A percentile compares a stretch with the other conserved stretches of the same genome.
Conservation (phyloP, 192 early-diverging fungal species). For the Phlyctochytrium planicorne region DNA sequence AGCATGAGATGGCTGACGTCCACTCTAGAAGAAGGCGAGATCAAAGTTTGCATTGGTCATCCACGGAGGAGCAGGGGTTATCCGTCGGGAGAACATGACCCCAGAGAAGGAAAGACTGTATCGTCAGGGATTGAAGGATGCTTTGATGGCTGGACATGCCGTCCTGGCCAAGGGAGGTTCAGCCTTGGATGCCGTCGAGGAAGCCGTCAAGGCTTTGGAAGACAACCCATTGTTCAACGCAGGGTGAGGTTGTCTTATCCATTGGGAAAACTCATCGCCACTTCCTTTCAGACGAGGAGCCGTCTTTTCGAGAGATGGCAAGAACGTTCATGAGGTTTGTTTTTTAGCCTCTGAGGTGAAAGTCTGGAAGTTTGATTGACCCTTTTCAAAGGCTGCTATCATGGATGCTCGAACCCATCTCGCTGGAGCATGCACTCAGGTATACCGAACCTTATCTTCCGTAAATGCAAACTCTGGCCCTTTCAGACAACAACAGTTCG, state of each 20-base stretch:
- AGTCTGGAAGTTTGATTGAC: neutral
- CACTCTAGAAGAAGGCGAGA: neutral
- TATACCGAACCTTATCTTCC: neutral
- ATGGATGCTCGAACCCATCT: slow-evolving; percentile 37
- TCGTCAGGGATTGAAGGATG: slow-evolving; percentile 23
- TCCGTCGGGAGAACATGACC: slow-evolving; percentile 24
- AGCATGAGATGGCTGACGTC: too few relatives aligned
- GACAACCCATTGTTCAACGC: slow-evolving; percentile 55
- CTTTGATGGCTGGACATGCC: slow-evolving; percentile 32
- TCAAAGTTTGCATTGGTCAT: slow-evolving; percentile 17
- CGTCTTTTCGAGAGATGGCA: slow-evolving; percentile 40
- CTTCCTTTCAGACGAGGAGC: slow-evolving; percentile 24
- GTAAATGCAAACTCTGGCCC: neutral
- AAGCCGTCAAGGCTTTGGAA: slow-evolving; percentile 18
- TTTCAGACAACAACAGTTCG: slow-evolving; percentile 32
- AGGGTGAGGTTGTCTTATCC: slow-evolving; percentile 12
- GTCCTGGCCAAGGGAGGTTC: slow-evolving; percentile 28
- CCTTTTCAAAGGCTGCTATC: slow-evolving; percentile 34
- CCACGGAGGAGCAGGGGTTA: slow-evolving; percentile 42
- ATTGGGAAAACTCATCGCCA: neutral
- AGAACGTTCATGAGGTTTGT: slow-evolving; percentile 29
- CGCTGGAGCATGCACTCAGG: slow-evolving; percentile 41
- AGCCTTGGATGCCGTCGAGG: slow-evolving; percentile 36
- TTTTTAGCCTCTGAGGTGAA: neutral
- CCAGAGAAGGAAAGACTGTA: slow-evolving; percentile 26